Base-by-base conservation (phyloP, 2,329 filamentous ascomycete species). In the Cyclaneusma minus region DNA sequence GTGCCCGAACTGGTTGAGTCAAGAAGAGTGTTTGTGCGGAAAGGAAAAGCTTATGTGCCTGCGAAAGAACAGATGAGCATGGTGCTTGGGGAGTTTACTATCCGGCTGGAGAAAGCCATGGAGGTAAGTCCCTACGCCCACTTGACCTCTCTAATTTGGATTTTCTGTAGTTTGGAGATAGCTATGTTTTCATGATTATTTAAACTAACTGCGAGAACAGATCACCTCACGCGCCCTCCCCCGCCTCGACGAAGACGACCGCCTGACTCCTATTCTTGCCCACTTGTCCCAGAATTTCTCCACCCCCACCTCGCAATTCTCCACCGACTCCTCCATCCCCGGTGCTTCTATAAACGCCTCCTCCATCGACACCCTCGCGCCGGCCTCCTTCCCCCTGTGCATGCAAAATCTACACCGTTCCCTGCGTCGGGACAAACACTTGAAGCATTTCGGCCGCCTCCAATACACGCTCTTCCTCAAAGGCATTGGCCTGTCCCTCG, bases 401-500 rank as follows among this genome's bases (percentile, higher is more conserved):
- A 95, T 95, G 87, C 77, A 79, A 32, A 78, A 89, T 47, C 62
- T 98, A 13, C 89, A 98, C 51, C 74, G 70, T 29, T 79, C 78
- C 3, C 62, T 98, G 16, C 78, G 84, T 29, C 79, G 84, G 33
- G 87, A 92, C 45, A 75, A 74, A 8, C 85, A 98, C 46, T 62
- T 98, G 35, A 94, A 94, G 54, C 85, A 98, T 52, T 93, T 65
- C 44, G 85, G 84, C 9, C 80, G 89, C 36, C 62, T 95, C 7
- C 89, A 98, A 54, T 98, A 95, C 58, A 82, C 81, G 0, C 68
- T 98, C 4, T 98, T 98, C 65, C 64, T 98, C 31, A 98, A 98
- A 53, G 89, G 89, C 21, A 83, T 95, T 32, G 89, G 89, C 0
- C 60, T 98, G 15, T 83, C 69, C 35, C 59, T 98, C n/a, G 84